Evolutionary conservation across 1,284 basidiomycete species (phyloP), one percentile per base, ranked within the genome.

Genomic region (Phlebopus sp.): DNA sequence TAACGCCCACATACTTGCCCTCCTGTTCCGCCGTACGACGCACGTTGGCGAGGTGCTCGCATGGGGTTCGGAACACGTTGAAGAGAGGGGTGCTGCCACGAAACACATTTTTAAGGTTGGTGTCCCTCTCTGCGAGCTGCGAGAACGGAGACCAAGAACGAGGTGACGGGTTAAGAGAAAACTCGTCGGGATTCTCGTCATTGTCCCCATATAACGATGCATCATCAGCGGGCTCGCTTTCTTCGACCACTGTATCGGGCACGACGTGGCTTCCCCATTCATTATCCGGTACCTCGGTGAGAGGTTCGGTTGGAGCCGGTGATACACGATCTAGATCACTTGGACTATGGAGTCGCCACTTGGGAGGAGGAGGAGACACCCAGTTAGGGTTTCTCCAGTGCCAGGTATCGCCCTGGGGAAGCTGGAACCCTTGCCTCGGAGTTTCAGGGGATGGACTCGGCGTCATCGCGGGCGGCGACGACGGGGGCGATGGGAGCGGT

Each of bases 371-470:
- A 1, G 67, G 67, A 29, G 66, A 68, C n/a, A 60, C 49, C 64
- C 64, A 66, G 32, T 66, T 69, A 5, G 64, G 64, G 46, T 66
- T 66, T 36, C 44, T 66, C 64, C 64, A 66, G 40, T 69, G 64
- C 64, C 64, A 66, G 15, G 55, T 54, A 8, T 57, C 31, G 34
- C 63, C 66, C 0, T 59, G 59, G 19, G 64, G 64, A 25, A 60
- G 53, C 18, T 52, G 57, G 21, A 69, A 69, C 19, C 48, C 44
- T 1, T 48, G 55, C 18, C 41, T 52, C 38, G 57, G 51, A 9
- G 39, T 49, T 27, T 19, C 63, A 31, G 62, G 60, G 17, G 51
- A 49, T 27, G 67, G 60, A 27, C 41, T 40, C 0, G 49, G 38
- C 6, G 44, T 47, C 1, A 50, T 53, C 2, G 50, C 27, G 42